A percentile compares a stretch with the other conserved stretches of the same genome.
Evolutionary conservation across 768 basidiomycete genomes (phyloP).

Genomic region (Hypholoma sublateritium): DNA sequence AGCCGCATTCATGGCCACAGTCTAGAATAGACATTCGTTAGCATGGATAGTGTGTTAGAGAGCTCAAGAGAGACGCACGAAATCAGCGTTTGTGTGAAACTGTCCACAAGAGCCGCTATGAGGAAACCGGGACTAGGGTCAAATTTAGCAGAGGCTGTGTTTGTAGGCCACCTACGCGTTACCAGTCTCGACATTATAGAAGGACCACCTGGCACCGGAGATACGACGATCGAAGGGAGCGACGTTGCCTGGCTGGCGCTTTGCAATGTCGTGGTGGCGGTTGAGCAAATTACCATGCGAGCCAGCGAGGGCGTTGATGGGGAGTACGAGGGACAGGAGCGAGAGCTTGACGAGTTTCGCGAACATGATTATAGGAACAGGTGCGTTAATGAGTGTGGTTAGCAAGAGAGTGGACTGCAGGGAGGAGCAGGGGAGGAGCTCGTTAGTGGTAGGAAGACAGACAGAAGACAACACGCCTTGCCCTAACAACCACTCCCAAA

Average conservation of each 20-base stretch:
- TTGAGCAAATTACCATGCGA: constrained; percentile 29
- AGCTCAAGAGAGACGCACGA: constrained; percentile 21
- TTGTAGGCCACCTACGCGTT: constrained; percentile 16
- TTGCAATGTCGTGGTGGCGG: constrained; percentile 50
- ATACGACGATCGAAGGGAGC: constrained; percentile 37
- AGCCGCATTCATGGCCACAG: constrained; percentile 47
- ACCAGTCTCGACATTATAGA: constrained; percentile 40
- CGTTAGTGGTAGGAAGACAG: constrained; percentile 9
- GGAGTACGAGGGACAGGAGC: constrained; percentile 31
- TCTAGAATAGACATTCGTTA: constrained; percentile 29
- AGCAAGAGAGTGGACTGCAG: constrained; percentile 11
- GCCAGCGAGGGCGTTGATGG: constrained; percentile 36
- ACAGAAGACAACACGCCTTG: constrained; percentile 1
- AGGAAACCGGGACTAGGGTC: background rate
- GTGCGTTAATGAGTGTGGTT: constrained; percentile 15
- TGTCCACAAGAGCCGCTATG: constrained; percentile 31
- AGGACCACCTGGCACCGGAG: constrained; percentile 45
- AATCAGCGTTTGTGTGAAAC: constrained; percentile 24
- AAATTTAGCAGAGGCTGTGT: background rate
- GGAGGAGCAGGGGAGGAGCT: background rate
- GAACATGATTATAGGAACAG: constrained; percentile 15
- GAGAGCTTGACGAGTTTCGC: constrained; percentile 24
- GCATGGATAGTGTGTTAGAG: background rate
- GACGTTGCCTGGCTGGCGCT: constrained; percentile 42
- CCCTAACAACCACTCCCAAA: constrained; percentile 10